These are phyloP conservation scores for Globisporangium megalacanthum DNA, from an alignment of 352 stramenopile species.

Conservation along the genomic window DNA sequence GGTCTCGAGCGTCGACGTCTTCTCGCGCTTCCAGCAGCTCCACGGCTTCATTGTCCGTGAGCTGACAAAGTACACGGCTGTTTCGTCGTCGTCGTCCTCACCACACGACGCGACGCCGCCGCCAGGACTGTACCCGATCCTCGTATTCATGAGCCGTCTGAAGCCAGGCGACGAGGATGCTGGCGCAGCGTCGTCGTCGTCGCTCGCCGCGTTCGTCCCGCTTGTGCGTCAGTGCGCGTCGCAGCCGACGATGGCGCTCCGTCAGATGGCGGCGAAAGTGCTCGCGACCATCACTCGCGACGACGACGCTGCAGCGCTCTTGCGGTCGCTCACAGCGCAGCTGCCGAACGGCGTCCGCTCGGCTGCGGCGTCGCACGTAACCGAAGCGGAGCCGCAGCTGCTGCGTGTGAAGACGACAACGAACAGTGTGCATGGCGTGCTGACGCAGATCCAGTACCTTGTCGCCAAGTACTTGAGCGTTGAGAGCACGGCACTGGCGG, in stretches of 20 bases:
- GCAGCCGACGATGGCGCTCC: constrained; percentile 68
- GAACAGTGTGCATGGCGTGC: constrained; percentile 61
- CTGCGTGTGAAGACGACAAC: constrained; percentile 26
- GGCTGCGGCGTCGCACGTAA: background rate
- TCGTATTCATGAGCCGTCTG: constrained; percentile 78
- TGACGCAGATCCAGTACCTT: constrained; percentile 55
- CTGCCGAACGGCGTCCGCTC: constrained; percentile 34
- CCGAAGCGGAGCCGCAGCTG: background rate
- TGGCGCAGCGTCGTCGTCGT: constrained; percentile 14
- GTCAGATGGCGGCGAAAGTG: constrained; percentile 76
- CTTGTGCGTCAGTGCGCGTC: constrained; percentile 62
- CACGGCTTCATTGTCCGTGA: constrained; percentile 53
- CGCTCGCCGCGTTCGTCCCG: constrained; percentile 53
- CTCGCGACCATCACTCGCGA: constrained; percentile 62
- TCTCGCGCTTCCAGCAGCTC: constrained; percentile 73
- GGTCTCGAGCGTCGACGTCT: constrained; percentile 67
- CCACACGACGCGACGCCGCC: constrained; percentile 17
- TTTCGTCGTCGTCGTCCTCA: constrained; percentile 8
- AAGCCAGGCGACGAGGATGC: constrained; percentile 57
- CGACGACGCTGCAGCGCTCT: constrained; percentile 36
- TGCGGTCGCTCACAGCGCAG: constrained; percentile 27
- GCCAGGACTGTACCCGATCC: constrained; percentile 63
- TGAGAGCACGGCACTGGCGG: background rate
- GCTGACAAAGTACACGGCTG: constrained; percentile 34
- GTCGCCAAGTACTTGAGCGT: constrained; percentile 31